phyloP scores from a whole-genome alignment of 1,139 yeast species.

The Entelexis paramagnoliae region DNA sequence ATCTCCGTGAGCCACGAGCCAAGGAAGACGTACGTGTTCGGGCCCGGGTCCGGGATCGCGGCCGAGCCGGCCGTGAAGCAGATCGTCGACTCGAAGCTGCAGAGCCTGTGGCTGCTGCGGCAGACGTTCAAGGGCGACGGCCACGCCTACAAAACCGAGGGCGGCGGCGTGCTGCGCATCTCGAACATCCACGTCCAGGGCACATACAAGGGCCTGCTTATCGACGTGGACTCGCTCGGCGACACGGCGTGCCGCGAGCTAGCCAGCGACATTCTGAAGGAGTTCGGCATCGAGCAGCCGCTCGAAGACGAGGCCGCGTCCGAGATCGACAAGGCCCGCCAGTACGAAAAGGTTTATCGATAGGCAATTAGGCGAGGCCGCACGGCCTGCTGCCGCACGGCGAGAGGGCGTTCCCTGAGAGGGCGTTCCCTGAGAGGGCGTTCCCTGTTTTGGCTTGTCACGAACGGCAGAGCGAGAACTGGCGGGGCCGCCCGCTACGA shows the following conservation, averaged over 20 bases:
- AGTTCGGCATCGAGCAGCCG: slow-evolving; percentile 9
- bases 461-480: too few species aligned
- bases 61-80: slow-evolving; percentile 27
- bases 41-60: slow-evolving; percentile 36
- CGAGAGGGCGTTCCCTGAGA: too few species aligned
- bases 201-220: slow-evolving; percentile 55
- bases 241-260: slow-evolving; percentile 5
- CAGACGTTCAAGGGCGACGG: slow-evolving; percentile 75
- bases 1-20: slow-evolving; percentile 46
- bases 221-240: slow-evolving; percentile 33
- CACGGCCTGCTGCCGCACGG: too few species aligned
- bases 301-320: neutral
- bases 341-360: slow-evolving; percentile 15
- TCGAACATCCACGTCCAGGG: slow-evolving; percentile 70
- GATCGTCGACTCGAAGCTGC: slow-evolving; percentile 42
- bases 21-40: slow-evolving; percentile 44
- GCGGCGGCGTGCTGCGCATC: slow-evolving; percentile 40
- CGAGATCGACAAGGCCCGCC: slow-evolving; percentile 9
- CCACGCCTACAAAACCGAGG: slow-evolving; percentile 40
- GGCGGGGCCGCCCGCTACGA: too few species aligned
- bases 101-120: slow-evolving; percentile 59
- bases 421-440: too few species aligned
- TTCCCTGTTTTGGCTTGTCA: too few species aligned
- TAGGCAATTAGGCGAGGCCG: too few species aligned
- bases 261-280: neutral